phyloP scores from a whole-genome alignment of 208 protist species.

The Vickermania ingenoplastis region DNA sequence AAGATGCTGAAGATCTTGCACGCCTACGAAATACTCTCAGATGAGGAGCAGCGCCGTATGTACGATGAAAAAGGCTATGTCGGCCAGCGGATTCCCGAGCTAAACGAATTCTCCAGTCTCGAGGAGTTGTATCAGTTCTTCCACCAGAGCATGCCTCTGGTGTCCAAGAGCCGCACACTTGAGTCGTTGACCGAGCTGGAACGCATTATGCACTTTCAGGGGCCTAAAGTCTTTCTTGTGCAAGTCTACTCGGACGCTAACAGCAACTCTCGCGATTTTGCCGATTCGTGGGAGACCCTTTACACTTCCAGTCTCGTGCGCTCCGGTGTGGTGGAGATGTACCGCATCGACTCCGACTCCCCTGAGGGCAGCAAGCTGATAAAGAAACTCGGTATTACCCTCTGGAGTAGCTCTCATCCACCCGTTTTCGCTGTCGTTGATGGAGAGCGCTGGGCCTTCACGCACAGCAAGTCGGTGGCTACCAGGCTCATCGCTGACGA shows the following conservation, averaged over 20 bases:
- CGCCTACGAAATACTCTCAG: constrained; percentile 70
- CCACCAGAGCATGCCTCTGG: constrained; percentile 58
- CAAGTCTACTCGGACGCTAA: constrained; percentile 71
- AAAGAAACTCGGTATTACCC: constrained; percentile 20
- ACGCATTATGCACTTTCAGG: constrained; percentile 54
- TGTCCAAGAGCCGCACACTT: constrained; percentile 62
- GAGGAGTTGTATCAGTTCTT: constrained; percentile 67
- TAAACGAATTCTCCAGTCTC: constrained; percentile 14
- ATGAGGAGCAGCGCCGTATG: constrained; percentile 45
- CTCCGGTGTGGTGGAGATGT: constrained; percentile 54
- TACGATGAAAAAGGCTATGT: constrained; percentile 57
- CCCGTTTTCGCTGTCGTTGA: constrained; percentile 58
- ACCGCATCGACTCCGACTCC: constrained; percentile 68
- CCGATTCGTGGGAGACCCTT: constrained; percentile 58
- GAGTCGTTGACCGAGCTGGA: constrained; percentile 21
- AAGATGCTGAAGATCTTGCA: constrained; percentile 72
- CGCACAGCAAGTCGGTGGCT: constrained; percentile 15
- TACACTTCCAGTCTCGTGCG: constrained; percentile 45
- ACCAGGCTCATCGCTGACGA: constrained; percentile 20
- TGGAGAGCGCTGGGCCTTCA: constrained; percentile 47
- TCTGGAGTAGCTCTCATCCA: constrained; percentile 11
- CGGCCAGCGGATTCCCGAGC: constrained; percentile 19
- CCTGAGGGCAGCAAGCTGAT: constrained; percentile 30
- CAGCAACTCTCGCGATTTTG: constrained; percentile 45
- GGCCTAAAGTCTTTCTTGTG: constrained; percentile 52